Conservation (phyloP, 225 moss, liverwort and hornwort genomes). For the Straminergon stramineum region DNA sequence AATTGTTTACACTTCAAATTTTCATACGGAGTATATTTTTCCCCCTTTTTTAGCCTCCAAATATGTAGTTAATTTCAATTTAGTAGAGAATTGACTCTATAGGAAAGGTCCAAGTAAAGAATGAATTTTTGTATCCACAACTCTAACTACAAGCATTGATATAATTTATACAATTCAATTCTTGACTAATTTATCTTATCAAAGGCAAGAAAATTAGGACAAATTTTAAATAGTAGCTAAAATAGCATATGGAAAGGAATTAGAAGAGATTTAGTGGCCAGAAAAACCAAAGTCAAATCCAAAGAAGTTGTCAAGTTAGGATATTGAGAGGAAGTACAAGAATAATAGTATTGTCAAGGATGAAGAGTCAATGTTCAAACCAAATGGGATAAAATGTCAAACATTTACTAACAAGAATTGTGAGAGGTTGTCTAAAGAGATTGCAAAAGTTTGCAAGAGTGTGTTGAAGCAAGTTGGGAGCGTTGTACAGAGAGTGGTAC, state of each 20-base stretch:
- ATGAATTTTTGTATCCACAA: background rate
- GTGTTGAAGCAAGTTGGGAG: background rate
- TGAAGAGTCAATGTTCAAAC: background rate
- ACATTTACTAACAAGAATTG: background rate
- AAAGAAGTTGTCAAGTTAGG: fast-evolving
- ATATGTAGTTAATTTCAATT: background rate
- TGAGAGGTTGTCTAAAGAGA: background rate
- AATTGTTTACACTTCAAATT: background rate
- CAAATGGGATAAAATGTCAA: background rate
- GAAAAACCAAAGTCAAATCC: background rate
- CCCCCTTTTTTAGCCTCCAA: background rate
- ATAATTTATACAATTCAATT: background rate
- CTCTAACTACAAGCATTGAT: background rate
- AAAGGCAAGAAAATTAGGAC: fast-evolving
- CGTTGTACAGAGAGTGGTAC: fast-evolving
- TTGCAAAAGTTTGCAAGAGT: background rate
- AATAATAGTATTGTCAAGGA: no score
- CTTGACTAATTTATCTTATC: background rate
- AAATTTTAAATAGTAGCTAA: background rate
- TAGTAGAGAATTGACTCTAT: background rate
- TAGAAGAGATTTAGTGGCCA: background rate
- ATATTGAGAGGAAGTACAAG: background rate
- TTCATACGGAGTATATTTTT: background rate
- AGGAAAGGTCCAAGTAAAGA: background rate
- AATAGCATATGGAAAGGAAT: fast-evolving